Percentiles rank a stretch among this genome's conserved stretches.
These are phyloP conservation scores for Entoloma clypeatum DNA, from an alignment of 1,284 basidiomycete genomes.

Conservation along the genomic window DNA sequence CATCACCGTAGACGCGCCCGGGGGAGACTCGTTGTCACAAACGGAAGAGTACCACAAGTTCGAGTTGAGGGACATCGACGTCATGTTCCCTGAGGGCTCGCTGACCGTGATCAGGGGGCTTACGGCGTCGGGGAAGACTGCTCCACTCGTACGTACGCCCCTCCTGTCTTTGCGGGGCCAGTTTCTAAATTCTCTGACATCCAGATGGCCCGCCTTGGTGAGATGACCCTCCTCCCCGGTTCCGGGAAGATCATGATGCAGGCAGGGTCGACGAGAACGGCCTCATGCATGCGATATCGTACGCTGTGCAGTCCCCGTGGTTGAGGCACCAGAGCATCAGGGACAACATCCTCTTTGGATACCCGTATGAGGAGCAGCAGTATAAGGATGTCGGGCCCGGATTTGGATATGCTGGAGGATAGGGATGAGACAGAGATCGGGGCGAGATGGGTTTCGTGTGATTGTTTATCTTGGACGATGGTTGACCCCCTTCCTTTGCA, in stretches of 20 bases:
- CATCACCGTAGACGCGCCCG: slow-evolving; percentile 14
- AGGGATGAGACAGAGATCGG: slow-evolving; percentile 63
- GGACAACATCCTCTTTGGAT: slow-evolving; percentile 73
- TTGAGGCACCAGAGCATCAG: slow-evolving; percentile 63
- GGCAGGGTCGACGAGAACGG: slow-evolving; percentile 58
- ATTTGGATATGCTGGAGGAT: slow-evolving; percentile 72
- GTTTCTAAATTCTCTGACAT: slow-evolving; percentile 7
- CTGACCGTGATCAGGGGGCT: slow-evolving; percentile 66
- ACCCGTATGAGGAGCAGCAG: slow-evolving; percentile 58
- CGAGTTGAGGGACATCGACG: slow-evolving; percentile 59
- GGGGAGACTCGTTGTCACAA: slow-evolving; percentile 10
- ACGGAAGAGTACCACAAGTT: slow-evolving; percentile 45
- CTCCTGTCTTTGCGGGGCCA: not conserved
- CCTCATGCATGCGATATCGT: slow-evolving; percentile 74
- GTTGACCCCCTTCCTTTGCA: slow-evolving; percentile 11
- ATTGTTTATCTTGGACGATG: not conserved
- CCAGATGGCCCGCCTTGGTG: slow-evolving; percentile 65
- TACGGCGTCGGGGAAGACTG: slow-evolving; percentile 80
- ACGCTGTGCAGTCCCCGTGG: slow-evolving; percentile 84
- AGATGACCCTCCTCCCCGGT: slow-evolving; percentile 48
- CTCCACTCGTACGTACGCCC: slow-evolving; percentile 49
- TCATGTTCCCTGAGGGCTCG: slow-evolving; percentile 68
- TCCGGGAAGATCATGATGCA: slow-evolving; percentile 50
- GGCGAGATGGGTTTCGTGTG: slow-evolving; percentile 32
- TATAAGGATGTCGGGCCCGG: slow-evolving; percentile 62